phyloP scores from a whole-genome alignment of 306 rosid genomes.

The Quercus dentata region DNA sequence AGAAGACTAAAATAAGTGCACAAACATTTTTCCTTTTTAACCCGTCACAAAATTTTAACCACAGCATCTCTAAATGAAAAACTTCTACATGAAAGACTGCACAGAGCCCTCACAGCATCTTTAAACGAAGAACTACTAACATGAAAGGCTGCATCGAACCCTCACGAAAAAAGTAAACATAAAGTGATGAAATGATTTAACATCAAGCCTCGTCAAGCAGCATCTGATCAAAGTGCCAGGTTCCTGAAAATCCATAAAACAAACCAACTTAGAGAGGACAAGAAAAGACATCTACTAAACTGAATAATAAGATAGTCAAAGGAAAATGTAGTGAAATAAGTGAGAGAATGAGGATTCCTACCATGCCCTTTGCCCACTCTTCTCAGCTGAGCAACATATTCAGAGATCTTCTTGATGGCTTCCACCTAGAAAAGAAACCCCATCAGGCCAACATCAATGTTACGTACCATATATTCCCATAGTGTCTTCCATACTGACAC shows the following conservation, averaged over 20 bases:
- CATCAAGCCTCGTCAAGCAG: conserved; percentile 47
- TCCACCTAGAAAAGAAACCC: conserved; percentile 49
- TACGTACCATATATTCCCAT: not conserved
- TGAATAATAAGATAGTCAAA: not conserved
- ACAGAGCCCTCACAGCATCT: not conserved
- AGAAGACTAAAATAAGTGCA: not conserved
- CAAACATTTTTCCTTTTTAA: not conserved
- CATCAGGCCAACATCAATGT: not conserved
- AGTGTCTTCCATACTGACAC: no score
- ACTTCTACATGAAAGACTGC: not conserved
- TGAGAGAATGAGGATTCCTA: conserved; percentile 24
- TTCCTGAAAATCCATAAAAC: conserved; percentile 50
- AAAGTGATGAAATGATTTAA: not conserved
- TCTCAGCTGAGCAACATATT: conserved; percentile 93
- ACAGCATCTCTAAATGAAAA: not conserved
- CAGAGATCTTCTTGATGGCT: conserved; percentile 80
- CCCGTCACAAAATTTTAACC: conserved; percentile 3
- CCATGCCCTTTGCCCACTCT: conserved; percentile 97
- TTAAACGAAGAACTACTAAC: not conserved
- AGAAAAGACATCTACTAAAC: no score
- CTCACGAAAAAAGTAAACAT: not conserved
- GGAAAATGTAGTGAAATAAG: not conserved
- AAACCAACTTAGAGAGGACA: no score
- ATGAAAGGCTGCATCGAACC: not conserved
- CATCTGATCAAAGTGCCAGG: conserved; percentile 95